Conservation (phyloP, 1,284 basidiomycete genomes). For the Ustilago esculenta region DNA sequence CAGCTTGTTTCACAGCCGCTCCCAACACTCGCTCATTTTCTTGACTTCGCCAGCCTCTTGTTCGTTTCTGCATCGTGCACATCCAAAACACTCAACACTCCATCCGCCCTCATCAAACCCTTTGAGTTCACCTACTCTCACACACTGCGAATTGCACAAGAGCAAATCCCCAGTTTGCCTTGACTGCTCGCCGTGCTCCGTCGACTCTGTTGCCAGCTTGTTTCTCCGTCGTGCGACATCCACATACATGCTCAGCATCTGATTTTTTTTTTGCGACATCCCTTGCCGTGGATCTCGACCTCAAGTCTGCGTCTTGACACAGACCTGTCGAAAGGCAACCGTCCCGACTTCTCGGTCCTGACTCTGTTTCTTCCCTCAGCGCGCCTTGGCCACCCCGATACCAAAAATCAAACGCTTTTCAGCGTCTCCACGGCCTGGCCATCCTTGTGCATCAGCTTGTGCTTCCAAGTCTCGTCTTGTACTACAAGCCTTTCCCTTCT, state of each 20-base stretch:
- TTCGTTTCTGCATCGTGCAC: not conserved
- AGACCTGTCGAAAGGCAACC: slow-evolving; percentile 1
- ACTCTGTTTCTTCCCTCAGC: not conserved
- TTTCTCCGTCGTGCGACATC: slow-evolving; percentile 4
- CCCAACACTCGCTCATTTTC: slow-evolving; percentile 25
- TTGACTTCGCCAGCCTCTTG: not conserved
- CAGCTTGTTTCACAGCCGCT: slow-evolving; percentile 4
- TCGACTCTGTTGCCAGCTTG: not conserved
- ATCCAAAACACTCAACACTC: not conserved
- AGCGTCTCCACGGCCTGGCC: too few relatives aligned
- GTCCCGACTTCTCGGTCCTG: slow-evolving; percentile 2
- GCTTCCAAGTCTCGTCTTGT: too few relatives aligned
- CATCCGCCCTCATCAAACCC: not conserved
- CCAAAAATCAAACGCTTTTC: too few relatives aligned
- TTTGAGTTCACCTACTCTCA: not conserved
- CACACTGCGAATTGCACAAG: slow-evolving; percentile 4
- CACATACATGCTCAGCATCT: slow-evolving; percentile 33
- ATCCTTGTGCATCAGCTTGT: not conserved
- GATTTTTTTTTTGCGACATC: slow-evolving; percentile 1
- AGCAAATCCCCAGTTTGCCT: not conserved
- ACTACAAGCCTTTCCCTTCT: not conserved
- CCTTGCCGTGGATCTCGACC: slow-evolving; percentile 9
- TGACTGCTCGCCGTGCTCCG: not conserved
- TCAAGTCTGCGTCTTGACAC: slow-evolving; percentile 16
- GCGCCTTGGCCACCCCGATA: not conserved